Evolutionary conservation across 2,329 filamentous ascomycete genomes (phyloP).

Genomic region (Cordyceps fumosorosea): DNA sequence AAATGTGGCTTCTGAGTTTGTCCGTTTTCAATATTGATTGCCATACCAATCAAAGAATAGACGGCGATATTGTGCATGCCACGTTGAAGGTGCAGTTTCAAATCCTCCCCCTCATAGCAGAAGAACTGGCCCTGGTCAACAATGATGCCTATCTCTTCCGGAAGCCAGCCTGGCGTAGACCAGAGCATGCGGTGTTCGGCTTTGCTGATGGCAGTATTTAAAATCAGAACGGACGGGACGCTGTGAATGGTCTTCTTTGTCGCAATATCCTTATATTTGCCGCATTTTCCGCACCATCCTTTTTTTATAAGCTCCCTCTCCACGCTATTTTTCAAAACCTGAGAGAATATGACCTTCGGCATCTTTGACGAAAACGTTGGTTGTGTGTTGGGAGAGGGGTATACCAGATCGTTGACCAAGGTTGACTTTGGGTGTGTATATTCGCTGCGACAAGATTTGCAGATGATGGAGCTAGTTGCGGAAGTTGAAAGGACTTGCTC

Average conservation of each 20-base stretch:
- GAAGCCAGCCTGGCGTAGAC: constrained; percentile 85
- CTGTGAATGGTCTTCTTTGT: constrained; percentile 79
- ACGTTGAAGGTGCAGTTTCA: constrained; percentile 71
- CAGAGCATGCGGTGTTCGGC: constrained; percentile 74
- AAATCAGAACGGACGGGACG: constrained; percentile 77
- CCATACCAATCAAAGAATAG: constrained; percentile 85
- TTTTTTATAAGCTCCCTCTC: constrained; percentile 75
- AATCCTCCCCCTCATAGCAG: constrained; percentile 88
- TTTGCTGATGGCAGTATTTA: constrained; percentile 72
- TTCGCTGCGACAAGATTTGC: constrained; percentile 81
- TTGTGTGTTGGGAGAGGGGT: constrained; percentile 52
- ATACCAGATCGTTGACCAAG: constrained; percentile 79
- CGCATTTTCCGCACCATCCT: constrained; percentile 89
- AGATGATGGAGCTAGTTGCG: constrained; percentile 69
- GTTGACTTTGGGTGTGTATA: constrained; percentile 72
- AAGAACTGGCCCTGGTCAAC: constrained; percentile 87
- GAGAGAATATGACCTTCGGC: constrained; percentile 67
- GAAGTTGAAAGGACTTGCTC: constrained; percentile 68
- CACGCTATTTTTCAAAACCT: constrained; percentile 85
- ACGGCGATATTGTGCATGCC: constrained; percentile 76
- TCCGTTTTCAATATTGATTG: constrained; percentile 81
- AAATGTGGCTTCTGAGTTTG: constrained; percentile 84
- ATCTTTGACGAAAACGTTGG: constrained; percentile 40
- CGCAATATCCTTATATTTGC: constrained; percentile 80
- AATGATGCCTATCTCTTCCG: constrained; percentile 88